phyloP scores from a whole-genome alignment of 1,284 basidiomycete species.

The Microbotryum intermedium region DNA sequence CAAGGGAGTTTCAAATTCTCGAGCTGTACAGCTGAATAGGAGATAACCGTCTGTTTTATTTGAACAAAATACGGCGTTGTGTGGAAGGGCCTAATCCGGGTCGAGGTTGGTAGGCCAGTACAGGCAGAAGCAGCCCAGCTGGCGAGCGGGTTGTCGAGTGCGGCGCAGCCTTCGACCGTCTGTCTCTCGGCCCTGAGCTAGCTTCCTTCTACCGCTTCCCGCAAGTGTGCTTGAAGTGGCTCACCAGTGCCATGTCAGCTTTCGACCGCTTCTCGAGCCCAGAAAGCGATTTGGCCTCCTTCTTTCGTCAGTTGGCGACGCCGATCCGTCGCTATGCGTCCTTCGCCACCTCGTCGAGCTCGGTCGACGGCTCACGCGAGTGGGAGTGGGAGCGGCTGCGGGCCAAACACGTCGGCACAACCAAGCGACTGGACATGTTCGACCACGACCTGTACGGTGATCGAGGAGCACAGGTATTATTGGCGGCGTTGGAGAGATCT shows the following conservation, averaged over 20 bases:
- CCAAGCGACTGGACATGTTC: slow-evolving; percentile 24
- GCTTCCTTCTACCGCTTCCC: background rate
- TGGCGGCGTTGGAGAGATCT: slow-evolving; percentile 14
- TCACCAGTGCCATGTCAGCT: too few relatives aligned
- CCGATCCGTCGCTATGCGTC: slow-evolving; percentile 1
- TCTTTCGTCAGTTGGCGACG: slow-evolving; percentile 16
- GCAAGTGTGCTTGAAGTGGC: too few relatives aligned
- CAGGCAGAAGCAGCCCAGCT: background rate
- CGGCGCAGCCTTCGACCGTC: background rate
- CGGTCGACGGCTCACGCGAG: background rate
- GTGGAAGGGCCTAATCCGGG: too few relatives aligned
- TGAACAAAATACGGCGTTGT: too few relatives aligned
- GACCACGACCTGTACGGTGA: slow-evolving; percentile 11
- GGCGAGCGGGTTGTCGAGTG: background rate
- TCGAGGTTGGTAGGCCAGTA: too few relatives aligned
- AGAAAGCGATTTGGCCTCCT: slow-evolving; percentile 8
- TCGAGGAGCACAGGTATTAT: slow-evolving; percentile 5
- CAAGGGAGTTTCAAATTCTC: too few relatives aligned
- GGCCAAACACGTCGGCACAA: slow-evolving; percentile 10
- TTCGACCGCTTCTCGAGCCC: slow-evolving; percentile 2
- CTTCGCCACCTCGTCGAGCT: background rate
- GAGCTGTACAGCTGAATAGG: too few relatives aligned
- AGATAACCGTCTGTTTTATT: too few relatives aligned
- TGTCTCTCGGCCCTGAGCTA: too few relatives aligned
- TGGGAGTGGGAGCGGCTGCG: slow-evolving; percentile 19